A percentile compares a stretch with the other conserved stretches of the same genome.
Conservation (phyloP, 305 asterid species). For the Salvia sclarea region DNA sequence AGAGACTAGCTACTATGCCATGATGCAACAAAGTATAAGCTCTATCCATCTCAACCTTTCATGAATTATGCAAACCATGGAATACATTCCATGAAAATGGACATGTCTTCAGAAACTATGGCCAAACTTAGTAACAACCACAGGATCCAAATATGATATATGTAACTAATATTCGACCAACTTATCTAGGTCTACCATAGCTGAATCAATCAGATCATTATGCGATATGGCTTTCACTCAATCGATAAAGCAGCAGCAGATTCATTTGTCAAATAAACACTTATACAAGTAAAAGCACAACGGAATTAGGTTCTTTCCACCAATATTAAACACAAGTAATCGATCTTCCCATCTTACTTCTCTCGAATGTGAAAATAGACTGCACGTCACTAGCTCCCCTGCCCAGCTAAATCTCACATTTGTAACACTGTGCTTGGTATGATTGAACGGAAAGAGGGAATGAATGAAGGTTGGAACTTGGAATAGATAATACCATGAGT, state of each 20-base stretch:
- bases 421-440: neutral
- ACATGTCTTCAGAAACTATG: neutral
- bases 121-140: neutral
- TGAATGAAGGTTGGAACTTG: too few relatives aligned
- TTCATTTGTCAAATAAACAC: neutral
- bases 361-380: neutral
- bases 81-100: neutral
- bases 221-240: neutral
- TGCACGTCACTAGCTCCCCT: neutral
- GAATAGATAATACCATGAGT: too few relatives aligned
- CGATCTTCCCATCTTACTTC: neutral
- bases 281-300: neutral
- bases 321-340: neutral
- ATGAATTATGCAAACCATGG: neutral
- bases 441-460: too few relatives aligned
- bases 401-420: neutral
- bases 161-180: neutral
- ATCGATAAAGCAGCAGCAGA: neutral
- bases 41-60: neutral
- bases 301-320: neutral
- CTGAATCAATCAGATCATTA: neutral
- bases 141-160: neutral
- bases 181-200: neutral
- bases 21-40: neutral
- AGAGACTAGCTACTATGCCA: too few relatives aligned